Evolutionary conservation across 2,329 filamentous ascomycete genomes (phyloP).

Genomic region (Curvularia hawaiiensis): DNA sequence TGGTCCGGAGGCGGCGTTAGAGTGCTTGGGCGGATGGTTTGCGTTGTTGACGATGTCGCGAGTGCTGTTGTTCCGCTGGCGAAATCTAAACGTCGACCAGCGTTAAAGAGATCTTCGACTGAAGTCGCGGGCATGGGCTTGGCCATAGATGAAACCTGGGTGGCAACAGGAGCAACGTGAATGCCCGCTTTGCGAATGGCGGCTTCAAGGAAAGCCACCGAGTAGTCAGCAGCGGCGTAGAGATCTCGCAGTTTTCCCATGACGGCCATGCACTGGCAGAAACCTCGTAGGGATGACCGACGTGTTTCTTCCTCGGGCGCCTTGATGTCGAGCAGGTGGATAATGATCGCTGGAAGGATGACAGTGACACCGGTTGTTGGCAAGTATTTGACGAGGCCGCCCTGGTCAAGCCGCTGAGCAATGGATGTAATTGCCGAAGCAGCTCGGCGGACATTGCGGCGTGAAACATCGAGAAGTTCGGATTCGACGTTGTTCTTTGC

Average conservation of each 20-base stretch:
- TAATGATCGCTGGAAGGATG: slow-evolving; percentile 89
- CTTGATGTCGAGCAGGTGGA: slow-evolving; percentile 91
- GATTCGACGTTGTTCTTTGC: slow-evolving; percentile 47
- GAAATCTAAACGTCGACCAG: slow-evolving; percentile 49
- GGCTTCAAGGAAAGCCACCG: slow-evolving; percentile 92
- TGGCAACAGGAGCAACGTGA: slow-evolving; percentile 60
- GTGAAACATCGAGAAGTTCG: slow-evolving; percentile 80
- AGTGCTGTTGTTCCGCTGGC: slow-evolving; percentile 16
- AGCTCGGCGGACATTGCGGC: slow-evolving; percentile 80
- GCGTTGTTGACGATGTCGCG: slow-evolving; percentile 8
- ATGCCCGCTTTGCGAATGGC: slow-evolving; percentile 87
- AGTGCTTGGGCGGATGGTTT: slow-evolving; percentile 33
- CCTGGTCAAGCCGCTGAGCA: slow-evolving; percentile 73
- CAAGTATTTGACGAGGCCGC: slow-evolving; percentile 76
- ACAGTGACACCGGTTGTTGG: slow-evolving; percentile 92
- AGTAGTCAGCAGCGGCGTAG: slow-evolving; percentile 93
- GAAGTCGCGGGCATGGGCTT: slow-evolving; percentile 45
- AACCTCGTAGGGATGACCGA: slow-evolving; percentile 75
- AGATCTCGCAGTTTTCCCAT: slow-evolving; percentile 86
- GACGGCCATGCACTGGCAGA: slow-evolving; percentile 90
- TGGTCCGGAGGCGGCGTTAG: slow-evolving; percentile 51
- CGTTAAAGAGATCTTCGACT: slow-evolving; percentile 54
- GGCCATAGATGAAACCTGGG: slow-evolving; percentile 27
- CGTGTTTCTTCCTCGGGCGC: slow-evolving; percentile 74
- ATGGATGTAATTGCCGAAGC: slow-evolving; percentile 86